Evolutionary conservation across 1,284 basidiomycete genomes (phyloP).

Genomic region (Phellopilus nigrolimitatus): DNA sequence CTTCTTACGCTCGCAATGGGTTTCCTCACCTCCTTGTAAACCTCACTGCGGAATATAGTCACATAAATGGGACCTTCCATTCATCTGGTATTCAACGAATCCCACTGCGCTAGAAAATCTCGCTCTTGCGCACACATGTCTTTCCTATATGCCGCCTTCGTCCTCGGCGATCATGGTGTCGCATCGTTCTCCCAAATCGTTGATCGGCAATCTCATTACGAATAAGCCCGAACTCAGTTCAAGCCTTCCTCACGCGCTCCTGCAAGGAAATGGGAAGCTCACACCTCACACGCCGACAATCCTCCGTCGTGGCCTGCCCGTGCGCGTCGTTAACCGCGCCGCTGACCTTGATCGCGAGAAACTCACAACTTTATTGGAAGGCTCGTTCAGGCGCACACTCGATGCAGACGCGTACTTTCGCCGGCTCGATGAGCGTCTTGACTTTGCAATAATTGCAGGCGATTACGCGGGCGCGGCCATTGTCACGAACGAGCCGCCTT

Average conservation of each 20-base stretch:
- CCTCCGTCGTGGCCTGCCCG: constrained; percentile 82
- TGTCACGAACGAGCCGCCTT: constrained; percentile 75
- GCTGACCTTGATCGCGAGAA: constrained; percentile 70
- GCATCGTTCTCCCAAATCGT: constrained; percentile 90
- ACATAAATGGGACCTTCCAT: constrained; percentile 86
- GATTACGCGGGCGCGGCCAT: constrained; percentile 96
- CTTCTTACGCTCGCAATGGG: constrained; percentile 93
- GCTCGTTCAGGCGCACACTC: constrained; percentile 77
- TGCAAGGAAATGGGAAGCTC: constrained; percentile 80
- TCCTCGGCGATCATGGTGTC: constrained; percentile 96
- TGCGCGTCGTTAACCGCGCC: constrained; percentile 72
- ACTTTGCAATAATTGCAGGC: constrained; percentile 93
- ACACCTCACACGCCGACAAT: constrained; percentile 92
- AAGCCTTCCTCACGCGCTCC: constrained; percentile 87
- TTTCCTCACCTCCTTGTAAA: constrained; percentile 97
- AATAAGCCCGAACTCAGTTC: constrained; percentile 97
- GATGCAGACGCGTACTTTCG: constrained; percentile 74
- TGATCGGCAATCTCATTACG: constrained; percentile 97
- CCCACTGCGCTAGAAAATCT: constrained; percentile 89
- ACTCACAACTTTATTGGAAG: constrained; percentile 80
- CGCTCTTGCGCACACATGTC: constrained; percentile 81
- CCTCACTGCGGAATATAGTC: constrained; percentile 80
- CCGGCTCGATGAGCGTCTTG: constrained; percentile 72
- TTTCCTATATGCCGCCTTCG: constrained; percentile 88
- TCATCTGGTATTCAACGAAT: constrained; percentile 74